Percentiles rank a stretch among this genome's conserved stretches.
Evolutionary conservation across 352 stramenopile species (phyloP).

Genomic region (Globisporangium orthogonon): DNA sequence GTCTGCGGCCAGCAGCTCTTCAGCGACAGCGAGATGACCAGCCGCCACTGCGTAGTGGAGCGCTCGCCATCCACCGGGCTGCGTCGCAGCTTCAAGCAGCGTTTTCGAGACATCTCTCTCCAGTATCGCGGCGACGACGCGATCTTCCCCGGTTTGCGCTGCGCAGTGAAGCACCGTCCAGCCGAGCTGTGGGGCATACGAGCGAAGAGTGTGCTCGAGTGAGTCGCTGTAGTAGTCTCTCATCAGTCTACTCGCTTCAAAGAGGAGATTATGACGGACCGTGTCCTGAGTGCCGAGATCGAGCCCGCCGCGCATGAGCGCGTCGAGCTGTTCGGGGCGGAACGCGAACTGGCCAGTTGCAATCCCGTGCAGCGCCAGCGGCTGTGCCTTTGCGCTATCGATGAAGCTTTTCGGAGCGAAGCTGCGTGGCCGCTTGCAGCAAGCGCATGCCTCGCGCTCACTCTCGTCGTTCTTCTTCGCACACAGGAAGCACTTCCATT

Average conservation of each 20-base stretch:
- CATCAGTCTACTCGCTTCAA: background rate
- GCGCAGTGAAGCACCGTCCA: conserved; percentile 10
- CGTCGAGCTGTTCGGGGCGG: conserved; percentile 5
- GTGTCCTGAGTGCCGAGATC: conserved; percentile 2
- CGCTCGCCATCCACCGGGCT: conserved; percentile 7
- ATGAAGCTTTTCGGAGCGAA: conserved; percentile 11
- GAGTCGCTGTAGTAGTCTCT: too few relatives aligned
- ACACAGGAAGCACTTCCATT: conserved; percentile 11
- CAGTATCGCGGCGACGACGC: conserved; percentile 4
- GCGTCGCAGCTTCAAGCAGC: conserved; percentile 7
- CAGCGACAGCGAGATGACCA: conserved; percentile 1
- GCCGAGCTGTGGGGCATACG: background rate
- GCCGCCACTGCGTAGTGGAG: conserved; percentile 6
- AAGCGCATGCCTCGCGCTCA: conserved; percentile 1
- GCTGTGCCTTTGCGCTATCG: conserved; percentile 2
- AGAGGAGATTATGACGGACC: background rate
- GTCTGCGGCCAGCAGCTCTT: conserved; percentile 6
- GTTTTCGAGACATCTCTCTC: background rate
- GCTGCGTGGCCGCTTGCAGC: conserved; percentile 7
- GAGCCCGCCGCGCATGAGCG: conserved; percentile 1
- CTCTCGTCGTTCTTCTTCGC: conserved; percentile 9
- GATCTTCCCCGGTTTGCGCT: background rate
- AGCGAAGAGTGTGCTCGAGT: too few relatives aligned
- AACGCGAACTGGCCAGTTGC: conserved; percentile 2
- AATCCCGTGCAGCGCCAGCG: conserved; percentile 11